phyloP scores from a whole-genome alignment of 2,329 filamentous ascomycete genomes.

The Pseudocercospora pini-densiflorae region DNA sequence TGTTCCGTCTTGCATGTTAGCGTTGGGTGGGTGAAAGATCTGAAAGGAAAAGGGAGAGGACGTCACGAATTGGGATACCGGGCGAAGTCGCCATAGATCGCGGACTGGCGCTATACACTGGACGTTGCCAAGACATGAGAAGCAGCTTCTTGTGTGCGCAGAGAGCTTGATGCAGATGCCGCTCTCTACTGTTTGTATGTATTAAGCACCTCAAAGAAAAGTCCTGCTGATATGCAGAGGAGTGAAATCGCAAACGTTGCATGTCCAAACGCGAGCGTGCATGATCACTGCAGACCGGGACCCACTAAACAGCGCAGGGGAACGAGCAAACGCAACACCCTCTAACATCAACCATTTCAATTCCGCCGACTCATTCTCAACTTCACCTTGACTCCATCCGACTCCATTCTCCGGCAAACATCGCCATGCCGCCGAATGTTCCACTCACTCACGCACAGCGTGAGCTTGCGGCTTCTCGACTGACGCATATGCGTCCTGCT shows the following conservation, averaged over 20 bases:
- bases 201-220: background rate
- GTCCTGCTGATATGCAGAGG: background rate
- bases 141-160: background rate
- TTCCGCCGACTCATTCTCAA: no score
- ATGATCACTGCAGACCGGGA: no score
- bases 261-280: background rate
- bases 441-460: no score
- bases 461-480: no score
- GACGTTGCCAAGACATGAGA: background rate
- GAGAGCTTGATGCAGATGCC: background rate
- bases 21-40: background rate
- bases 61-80: background rate
- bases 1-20: background rate
- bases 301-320: no score
- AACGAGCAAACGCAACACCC: no score
- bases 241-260: background rate
- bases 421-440: background rate
- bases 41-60: background rate
- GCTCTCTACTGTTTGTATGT: background rate
- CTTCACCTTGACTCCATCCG: no score
- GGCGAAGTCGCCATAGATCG: slow-evolving; percentile 7
- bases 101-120: background rate
- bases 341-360: no score
- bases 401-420: no score
- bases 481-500: no score